These are phyloP conservation scores for Coemansia sp. DNA, from an alignment of 192 early-diverging fungal species.

Conservation along the genomic window DNA sequence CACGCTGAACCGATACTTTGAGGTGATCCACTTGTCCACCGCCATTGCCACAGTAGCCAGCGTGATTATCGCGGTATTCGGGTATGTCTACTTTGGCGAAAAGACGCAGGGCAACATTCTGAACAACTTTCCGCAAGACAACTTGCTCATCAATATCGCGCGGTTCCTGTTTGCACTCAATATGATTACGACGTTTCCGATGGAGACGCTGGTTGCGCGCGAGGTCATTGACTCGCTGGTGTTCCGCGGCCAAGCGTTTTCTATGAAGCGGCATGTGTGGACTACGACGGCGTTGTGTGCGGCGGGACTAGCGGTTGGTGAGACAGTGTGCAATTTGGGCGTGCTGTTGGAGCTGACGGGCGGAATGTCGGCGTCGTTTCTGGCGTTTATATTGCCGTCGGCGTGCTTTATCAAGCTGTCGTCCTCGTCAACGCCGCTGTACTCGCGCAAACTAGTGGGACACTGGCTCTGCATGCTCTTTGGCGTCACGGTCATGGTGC, in stretches of 20 bases:
- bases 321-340: constrained; percentile 80
- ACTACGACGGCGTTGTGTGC: constrained; percentile 72
- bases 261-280: constrained; percentile 64
- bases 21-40: constrained; percentile 83
- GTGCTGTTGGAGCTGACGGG: constrained; percentile 88
- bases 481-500: constrained; percentile 56
- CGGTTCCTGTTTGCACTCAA: constrained; percentile 88
- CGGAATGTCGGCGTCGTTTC: constrained; percentile 82
- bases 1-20: constrained; percentile 82
- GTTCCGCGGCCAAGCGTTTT: constrained; percentile 60
- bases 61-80: constrained; percentile 70
- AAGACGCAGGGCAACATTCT: constrained; percentile 89
- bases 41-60: constrained; percentile 71
- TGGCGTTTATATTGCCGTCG: constrained; percentile 89
- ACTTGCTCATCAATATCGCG: constrained; percentile 82
- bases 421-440: constrained; percentile 53
- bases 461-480: constrained; percentile 76
- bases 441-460: constrained; percentile 62
- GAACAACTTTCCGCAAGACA: constrained; percentile 84
- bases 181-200: constrained; percentile 94
- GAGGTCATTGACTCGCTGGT: constrained; percentile 67
- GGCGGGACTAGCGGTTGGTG: constrained; percentile 67
- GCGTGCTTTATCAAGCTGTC: constrained; percentile 78
- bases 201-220: constrained; percentile 89
- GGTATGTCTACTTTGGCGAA: constrained; percentile 81